These are phyloP conservation scores for Citrullus colocynthis DNA, from an alignment of 306 rosid genomes.

Conservation along the genomic window DNA sequence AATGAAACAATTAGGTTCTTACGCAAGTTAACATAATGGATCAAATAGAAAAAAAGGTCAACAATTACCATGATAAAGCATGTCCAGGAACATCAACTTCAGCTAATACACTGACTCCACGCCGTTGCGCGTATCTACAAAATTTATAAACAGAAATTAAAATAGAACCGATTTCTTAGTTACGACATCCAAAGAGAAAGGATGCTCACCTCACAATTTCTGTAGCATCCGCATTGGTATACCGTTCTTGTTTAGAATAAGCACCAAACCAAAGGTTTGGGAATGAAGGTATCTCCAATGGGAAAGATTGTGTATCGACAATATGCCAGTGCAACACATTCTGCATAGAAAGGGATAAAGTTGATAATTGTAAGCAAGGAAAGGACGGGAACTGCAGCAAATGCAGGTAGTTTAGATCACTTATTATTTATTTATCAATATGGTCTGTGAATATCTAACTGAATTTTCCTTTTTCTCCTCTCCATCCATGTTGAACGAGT, in stretches of 20 bases:
- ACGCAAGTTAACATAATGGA: neutral
- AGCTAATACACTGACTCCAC: constrained; percentile 28
- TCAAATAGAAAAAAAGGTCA: neutral
- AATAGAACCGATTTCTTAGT: neutral
- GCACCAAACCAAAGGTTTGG: constrained; percentile 38
- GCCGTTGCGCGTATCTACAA: constrained; percentile 24
- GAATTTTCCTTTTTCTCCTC: neutral
- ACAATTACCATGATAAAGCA: constrained; percentile 24
- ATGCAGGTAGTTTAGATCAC: neutral
- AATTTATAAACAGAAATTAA: neutral
- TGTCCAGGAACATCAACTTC: constrained; percentile 39
- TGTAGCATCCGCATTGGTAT: constrained; percentile 21
- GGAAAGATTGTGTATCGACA: constrained; percentile 32
- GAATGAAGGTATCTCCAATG: constrained; percentile 34
- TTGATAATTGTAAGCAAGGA: neutral
- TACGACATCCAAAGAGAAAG: neutral
- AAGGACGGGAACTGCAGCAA: neutral
- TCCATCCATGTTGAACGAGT: neutral
- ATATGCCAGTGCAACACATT: constrained; percentile 42
- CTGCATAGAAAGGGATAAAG: constrained; percentile 10
- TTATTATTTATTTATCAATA: neutral
- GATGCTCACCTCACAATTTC: constrained; percentile 25
- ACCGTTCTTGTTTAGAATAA: constrained; percentile 26
- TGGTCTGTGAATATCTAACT: neutral
- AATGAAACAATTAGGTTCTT: constrained; percentile 5